Base-by-base conservation (phyloP, 805 yeast species). In the Spathaspora boniae region DNA sequence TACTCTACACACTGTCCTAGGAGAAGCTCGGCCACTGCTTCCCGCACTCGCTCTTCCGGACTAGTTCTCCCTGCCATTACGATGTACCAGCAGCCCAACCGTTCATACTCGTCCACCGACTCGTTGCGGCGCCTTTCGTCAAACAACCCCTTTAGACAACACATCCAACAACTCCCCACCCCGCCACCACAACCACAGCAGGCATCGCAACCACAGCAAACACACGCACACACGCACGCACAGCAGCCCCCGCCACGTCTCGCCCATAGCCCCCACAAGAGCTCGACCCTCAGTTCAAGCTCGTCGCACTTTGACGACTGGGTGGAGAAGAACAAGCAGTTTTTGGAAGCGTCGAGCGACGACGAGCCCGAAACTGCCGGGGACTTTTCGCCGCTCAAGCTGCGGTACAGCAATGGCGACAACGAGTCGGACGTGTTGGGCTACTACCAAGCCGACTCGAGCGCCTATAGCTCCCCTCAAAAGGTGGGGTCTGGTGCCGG, bases 141-240 rank as follows among this genome's bases (percentile, higher is more conserved):
- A 3, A 80, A 80, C 54, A 83, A 83, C 47, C 91, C 91, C n/a
- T 83, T 83, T 56, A 71, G 91, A 50, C 65, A 66, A 37, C 41
- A 39, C 30, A 29, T 33, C 24, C 46, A 42, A 22, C 43, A n/a
- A n/a, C n/a, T n/a, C n/a, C n/a, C n/a, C n/a, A n/a, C 38, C 14
- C 42, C 44, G 21, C 7, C 15, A 15, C 19, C 11, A 23, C 36
- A 21, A 31, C 29, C 14, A 37, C 26, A 23, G 20, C 5, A 18
- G 4, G 5, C 36, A 7, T 9, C 15, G 3, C 31, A 25, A 23
- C 29, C 35, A 12, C 28, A 21, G 16, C 32, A 37, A 18, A 34
- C 36, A n/a, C 36, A 30, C 35, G 50, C 29, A 39, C 26, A 27
- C 36, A n/a, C 30, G 31, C 37, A 26, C 8, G 9, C 30, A 27